Conservation (phyloP, 1,139 yeast genomes). For the Hanseniaspora uvarum region DNA sequence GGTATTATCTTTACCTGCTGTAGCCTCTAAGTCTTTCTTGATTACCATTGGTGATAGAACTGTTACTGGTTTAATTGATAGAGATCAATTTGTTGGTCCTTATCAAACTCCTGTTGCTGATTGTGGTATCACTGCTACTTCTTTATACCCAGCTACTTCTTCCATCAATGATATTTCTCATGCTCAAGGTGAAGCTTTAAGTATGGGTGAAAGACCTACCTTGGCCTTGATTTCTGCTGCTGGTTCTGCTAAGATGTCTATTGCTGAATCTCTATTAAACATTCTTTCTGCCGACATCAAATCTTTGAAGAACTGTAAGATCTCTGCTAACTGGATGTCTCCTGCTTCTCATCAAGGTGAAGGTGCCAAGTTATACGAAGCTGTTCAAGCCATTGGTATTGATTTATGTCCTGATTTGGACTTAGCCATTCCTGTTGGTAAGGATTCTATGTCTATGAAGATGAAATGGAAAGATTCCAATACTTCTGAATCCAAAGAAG, state of each 20-base stretch:
- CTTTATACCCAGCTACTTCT: constrained; percentile 45
- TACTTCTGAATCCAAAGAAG: constrained; percentile 38
- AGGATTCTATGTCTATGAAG: constrained; percentile 98
- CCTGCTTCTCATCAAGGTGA: constrained; percentile 94
- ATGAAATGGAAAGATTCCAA: constrained; percentile 86
- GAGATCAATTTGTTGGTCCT: constrained; percentile 99
- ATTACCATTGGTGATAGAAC: constrained; percentile 96
- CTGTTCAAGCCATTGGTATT: constrained; percentile 91
- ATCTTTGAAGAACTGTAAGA: constrained; percentile 61
- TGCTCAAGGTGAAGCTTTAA: constrained; percentile 87
- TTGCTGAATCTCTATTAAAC: constrained; percentile 88
- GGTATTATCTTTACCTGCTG: constrained; percentile 83
- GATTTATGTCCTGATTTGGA: constrained; percentile 92
- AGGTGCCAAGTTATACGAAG: constrained; percentile 89
- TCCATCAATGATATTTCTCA: constrained; percentile 41
- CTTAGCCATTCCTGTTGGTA: constrained; percentile 90
- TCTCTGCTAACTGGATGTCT: constrained; percentile 99
- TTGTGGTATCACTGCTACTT: constrained; percentile 90
- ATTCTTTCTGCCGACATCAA: constrained; percentile 83
- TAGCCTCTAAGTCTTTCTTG: constrained; percentile 88
- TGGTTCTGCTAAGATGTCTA: constrained; percentile 94
- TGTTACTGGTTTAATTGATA: constrained; percentile 89
- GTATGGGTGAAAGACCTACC: constrained; percentile 94
- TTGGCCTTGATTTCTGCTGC: constrained; percentile 83
- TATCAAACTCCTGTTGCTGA: constrained; percentile 99